Conservation (phyloP, 1,139 yeast genomes). For the Kurtzmaniella quercitrusa region DNA sequence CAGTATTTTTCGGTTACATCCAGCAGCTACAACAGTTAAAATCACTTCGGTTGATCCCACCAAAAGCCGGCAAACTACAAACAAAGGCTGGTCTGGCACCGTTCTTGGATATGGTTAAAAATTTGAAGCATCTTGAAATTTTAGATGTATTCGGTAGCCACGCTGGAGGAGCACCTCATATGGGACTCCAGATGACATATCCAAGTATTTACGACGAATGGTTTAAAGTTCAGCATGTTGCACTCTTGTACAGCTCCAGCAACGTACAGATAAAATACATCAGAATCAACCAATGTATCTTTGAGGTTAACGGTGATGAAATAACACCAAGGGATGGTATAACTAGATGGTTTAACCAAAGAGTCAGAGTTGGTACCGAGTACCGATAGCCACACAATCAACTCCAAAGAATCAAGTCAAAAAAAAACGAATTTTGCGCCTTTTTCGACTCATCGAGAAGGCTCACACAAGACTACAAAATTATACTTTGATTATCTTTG, state of each 20-base stretch:
- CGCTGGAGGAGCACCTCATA: conserved; percentile 53
- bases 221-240: conserved; percentile 55
- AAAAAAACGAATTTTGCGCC: not conserved
- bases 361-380: conserved; percentile 14
- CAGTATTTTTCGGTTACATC: conserved; percentile 13
- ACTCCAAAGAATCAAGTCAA: not conserved
- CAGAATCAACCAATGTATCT: conserved; percentile 37
- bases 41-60: conserved; percentile 40
- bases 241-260: conserved; percentile 28
- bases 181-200: conserved; percentile 52
- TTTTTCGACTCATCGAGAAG: not conserved
- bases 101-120: conserved; percentile 16
- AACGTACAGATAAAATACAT: conserved; percentile 35
- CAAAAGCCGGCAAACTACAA: conserved; percentile 20
- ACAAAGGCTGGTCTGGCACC: conserved; percentile 11
- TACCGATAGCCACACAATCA: not conserved
- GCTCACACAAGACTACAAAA: not conserved
- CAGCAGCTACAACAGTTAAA: conserved; percentile 18
- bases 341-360: conserved; percentile 39
- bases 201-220: conserved; percentile 57
- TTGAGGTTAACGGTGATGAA: conserved; percentile 20
- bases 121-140: conserved; percentile 26
- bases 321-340: conserved; percentile 41
- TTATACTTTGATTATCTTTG: not conserved
- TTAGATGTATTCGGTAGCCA: conserved; percentile 49